Evolutionary conservation across 2,329 filamentous ascomycete species (phyloP), one percentile per base, ranked within the genome.

Genomic region (Stachybotrys echinatus): DNA sequence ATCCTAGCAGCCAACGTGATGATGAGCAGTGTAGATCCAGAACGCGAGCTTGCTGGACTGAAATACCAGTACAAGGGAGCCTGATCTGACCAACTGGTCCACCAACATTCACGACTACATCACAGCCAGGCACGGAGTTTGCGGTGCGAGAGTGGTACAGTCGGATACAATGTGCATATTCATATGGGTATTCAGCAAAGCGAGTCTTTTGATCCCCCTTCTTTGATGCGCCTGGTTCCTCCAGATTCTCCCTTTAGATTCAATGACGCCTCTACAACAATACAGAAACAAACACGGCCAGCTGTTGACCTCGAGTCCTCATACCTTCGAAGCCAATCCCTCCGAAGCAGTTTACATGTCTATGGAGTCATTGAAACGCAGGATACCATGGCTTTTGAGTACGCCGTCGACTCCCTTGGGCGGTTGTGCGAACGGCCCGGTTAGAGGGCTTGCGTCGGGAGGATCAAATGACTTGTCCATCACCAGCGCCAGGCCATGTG

Each of bases 351-450:
- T n/a, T n/a, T 73, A 83, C 66, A 83, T 77, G 62, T 92, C 88
- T 74, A 97, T 90, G 54, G 87, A 90, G 70, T 96, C 92, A 65
- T 92, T 95, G 69, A 99, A 99, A 58, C 88, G 81, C 66, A 99
- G 72, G 55, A 97, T 88, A 12, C 92, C 94, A 64, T 95, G 91
- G 45, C 80, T 83, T 71, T 85, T 90, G 64, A 97, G 74, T 53
- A 95, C 79, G 10, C 94, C 92, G 66, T 97, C 94, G 38, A 96
- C 85, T 0, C 90, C 90, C 55, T 90, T 84, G 2, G 88, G 88
- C 61, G 89, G 75, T 57, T 81, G 74, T 45, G 77, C 74, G 63
- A 82, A 83, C 12, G 75, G 70, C 65, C 80, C 74, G 54, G 65
- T 64, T 60, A 72, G 61, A 43, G 70, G 60, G 55, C 66, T 63